Evolutionary conservation across 305 asterid species (phyloP).

Genomic region (Fraxinus paxiana): DNA sequence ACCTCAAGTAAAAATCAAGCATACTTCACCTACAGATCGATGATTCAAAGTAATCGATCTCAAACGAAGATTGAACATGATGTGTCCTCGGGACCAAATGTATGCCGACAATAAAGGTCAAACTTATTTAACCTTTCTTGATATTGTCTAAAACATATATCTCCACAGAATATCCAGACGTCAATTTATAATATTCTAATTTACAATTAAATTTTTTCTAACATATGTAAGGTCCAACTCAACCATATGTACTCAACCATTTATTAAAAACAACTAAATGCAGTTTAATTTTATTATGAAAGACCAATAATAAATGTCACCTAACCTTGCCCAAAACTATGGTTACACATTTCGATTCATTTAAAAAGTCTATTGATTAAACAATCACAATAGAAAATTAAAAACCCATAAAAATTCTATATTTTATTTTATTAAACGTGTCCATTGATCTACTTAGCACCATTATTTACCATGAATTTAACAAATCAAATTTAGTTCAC

Average conservation of each 20-base stretch:
- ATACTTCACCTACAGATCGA: neutral
- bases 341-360: neutral
- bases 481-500: too few relatives aligned
- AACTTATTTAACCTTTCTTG: neutral
- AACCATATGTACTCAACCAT: neutral
- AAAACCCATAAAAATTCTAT: neutral
- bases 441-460: neutral
- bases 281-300: neutral
- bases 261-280: neutral
- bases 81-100: neutral
- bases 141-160: neutral
- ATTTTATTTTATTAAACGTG: neutral
- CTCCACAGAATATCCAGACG: neutral
- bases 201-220: neutral
- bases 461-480: neutral
- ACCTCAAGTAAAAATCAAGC: neutral
- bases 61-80: neutral
- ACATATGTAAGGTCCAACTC: neutral
- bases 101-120: neutral
- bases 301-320: neutral
- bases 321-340: neutral
- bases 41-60: neutral
- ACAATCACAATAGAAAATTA: neutral
- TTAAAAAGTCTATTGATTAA: neutral
- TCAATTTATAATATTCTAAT: neutral